Base-by-base conservation (phyloP, 2,329 filamentous ascomycete genomes). In the Ophiostoma himal-ulmi region DNA sequence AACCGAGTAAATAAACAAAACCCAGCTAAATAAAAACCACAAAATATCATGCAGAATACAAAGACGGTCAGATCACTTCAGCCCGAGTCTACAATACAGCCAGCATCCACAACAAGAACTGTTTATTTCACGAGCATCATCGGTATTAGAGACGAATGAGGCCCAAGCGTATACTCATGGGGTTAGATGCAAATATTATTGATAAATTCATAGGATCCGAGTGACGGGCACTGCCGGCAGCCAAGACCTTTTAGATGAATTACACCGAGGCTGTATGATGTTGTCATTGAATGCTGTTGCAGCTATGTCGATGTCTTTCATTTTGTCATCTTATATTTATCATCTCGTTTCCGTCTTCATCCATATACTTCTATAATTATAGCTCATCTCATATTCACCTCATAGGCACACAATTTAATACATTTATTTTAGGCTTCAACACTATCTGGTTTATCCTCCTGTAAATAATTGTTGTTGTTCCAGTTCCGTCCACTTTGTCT, bases 221-320 rank as follows among this genome's bases (percentile, higher is more conserved):
- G 20, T n/a, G 17, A 57, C 52, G 52, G 52, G 52, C 52, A 57
- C 52, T 57, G 52, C 52, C 52, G 52, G 52, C 52, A 57, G 52
- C 52, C 52, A 57, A 57, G 52, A 26, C 52, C 52, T 57, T n/a
- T 26, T 57, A 26, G n/a, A 57, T 57, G 52, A 57, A 57, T 8
- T 11, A 57, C 52, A 57, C 52, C 52, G 52, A 57, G 52, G 52
- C 52, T 57, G 52, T 26, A 26, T 57, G n/a, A 7, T 17, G 44
- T 20, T 48, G 44, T 20, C 30, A 30, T 30, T 3, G 3, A 30
- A 30, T 48, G 44, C 5, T 48, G 44, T 20, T 48, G 7, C n/a
- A 20, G 44, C 17, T 48, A 48, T 48, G n/a, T n/a, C 17, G 17
- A n/a, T 5, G 44, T n/a, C 17, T 20, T 22, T 13, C 14, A 57